Evolutionary conservation across 495 filamentous ascomycete genomes (phyloP).

Genomic region (Penicillium canescens): DNA sequence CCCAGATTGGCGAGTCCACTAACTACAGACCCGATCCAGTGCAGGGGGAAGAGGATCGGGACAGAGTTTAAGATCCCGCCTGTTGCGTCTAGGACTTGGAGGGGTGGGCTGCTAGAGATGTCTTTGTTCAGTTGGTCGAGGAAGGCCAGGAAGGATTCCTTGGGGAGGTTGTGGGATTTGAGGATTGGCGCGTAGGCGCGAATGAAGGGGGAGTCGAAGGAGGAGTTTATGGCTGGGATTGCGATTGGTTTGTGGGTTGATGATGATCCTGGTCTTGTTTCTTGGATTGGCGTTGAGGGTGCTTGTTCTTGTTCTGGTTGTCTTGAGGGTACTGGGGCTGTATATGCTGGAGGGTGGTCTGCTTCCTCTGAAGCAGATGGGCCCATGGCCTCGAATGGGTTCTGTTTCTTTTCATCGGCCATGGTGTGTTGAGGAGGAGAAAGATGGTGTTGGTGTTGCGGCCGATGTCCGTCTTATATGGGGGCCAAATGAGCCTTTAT

Average conservation of each 20-base stretch:
- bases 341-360: conserved; percentile 6
- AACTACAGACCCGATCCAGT: conserved; percentile 26
- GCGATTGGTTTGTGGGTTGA: conserved; percentile 22
- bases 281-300: background rate
- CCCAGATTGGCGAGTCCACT: conserved; percentile 26
- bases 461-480: background rate
- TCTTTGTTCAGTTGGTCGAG: conserved; percentile 33
- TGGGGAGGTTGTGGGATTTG: conserved; percentile 20
- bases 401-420: conserved; percentile 7
- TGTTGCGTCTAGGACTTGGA: conserved; percentile 35
- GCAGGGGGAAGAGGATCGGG: conserved; percentile 31
- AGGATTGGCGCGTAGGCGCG: conserved; percentile 31
- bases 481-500: background rate
- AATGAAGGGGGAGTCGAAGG: conserved; percentile 24
- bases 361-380: background rate
- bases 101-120: conserved; percentile 28
- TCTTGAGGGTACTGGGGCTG: background rate
- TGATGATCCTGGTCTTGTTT: background rate
- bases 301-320: background rate
- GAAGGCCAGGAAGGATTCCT: conserved; percentile 27
- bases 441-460: background rate
- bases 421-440: background rate
- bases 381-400: conserved; percentile 1
- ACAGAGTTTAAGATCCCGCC: conserved; percentile 32
- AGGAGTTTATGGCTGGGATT: conserved; percentile 24